Base-by-base conservation (phyloP, 2,329 filamentous ascomycete genomes). In the Talaromyces albobiverticillius region DNA sequence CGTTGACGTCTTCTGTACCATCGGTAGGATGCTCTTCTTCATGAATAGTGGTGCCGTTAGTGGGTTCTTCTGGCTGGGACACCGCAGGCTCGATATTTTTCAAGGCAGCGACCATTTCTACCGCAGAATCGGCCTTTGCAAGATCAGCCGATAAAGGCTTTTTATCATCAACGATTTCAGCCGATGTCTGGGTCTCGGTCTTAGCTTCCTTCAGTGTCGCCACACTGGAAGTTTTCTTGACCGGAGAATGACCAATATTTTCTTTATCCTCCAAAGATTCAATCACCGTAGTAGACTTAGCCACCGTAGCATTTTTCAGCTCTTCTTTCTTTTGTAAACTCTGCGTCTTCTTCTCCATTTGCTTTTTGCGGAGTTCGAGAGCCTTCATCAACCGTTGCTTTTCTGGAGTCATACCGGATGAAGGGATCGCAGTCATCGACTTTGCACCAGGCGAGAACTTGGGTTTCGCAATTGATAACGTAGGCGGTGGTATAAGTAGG, bases 321-420 rank as follows among this genome's bases (percentile, higher is more conserved):
- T 64, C 58, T 53, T 63, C 66, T 47, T 62, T 65, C 53, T 66
- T 67, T 18, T 58, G 62, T 14, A 55, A 32, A 51, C 67, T 59
- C 41, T 62, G 61, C 9, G 67, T 69, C 31, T 67, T 66, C 55
- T 68, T 71, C 34, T 67, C 69, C 67, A 86, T 85, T 70, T 90
- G 91, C 72, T 88, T 90, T 71, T 95, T 94, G 50, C 93, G 83
- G 61, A 96, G 73, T 71, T 96, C 89, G 74, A 96, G 81, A 7
- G 94, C 94, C 75, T 95, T 96, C 89, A 96, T 92, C 59, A 99
- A 77, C 52, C 94, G 82, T 57, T 89, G 85, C 75, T 95, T 97
- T 70, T 99, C 94, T 0, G 90, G 89, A 1, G 90, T 90, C 64
- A 95, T 87, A n/a, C 76, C 74, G 10, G 69, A 78, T 63, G 70